A percentile compares a stretch with the other conserved stretches of the same genome.
These are phyloP conservation scores for Neckera pumila DNA, from an alignment of 225 moss, liverwort and hornwort genomes.

Conservation along the genomic window DNA sequence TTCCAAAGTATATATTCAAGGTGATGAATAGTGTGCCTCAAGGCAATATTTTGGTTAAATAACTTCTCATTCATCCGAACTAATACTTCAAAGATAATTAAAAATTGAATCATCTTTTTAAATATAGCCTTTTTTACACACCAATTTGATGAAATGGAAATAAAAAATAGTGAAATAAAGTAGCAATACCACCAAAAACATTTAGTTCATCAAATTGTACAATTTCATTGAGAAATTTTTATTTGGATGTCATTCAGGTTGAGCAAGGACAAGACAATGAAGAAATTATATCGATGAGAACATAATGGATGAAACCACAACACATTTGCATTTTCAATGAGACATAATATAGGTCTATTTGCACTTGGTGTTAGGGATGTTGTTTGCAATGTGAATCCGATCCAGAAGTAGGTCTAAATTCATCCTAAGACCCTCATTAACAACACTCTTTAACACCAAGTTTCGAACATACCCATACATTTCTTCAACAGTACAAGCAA, in stretches of 20 bases:
- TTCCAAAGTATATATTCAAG: background rate
- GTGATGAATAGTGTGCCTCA: too few species aligned
- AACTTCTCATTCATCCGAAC: background rate
- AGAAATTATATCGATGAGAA: background rate
- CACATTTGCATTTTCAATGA: background rate
- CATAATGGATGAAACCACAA: fast-evolving
- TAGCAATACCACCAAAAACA: background rate
- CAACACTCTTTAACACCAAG: too few species aligned
- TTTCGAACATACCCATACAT: too few species aligned
- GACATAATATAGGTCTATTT: too few species aligned
- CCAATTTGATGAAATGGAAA: background rate
- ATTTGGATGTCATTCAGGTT: fast-evolving
- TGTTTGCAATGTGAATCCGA: too few species aligned
- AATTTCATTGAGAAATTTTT: background rate
- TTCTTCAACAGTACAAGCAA: background rate
- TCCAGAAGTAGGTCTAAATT: too few species aligned
- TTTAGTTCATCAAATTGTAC: background rate
- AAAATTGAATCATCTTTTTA: background rate
- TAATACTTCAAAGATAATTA: background rate
- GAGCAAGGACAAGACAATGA: too few species aligned
- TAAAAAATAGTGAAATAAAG: background rate
- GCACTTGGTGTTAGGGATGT: too few species aligned
- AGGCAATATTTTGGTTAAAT: background rate
- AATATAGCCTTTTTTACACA: background rate
- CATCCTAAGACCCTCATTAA: too few species aligned